phyloP scores from a whole-genome alignment of 805 yeast species.

The Cephaloascus fragrans region DNA sequence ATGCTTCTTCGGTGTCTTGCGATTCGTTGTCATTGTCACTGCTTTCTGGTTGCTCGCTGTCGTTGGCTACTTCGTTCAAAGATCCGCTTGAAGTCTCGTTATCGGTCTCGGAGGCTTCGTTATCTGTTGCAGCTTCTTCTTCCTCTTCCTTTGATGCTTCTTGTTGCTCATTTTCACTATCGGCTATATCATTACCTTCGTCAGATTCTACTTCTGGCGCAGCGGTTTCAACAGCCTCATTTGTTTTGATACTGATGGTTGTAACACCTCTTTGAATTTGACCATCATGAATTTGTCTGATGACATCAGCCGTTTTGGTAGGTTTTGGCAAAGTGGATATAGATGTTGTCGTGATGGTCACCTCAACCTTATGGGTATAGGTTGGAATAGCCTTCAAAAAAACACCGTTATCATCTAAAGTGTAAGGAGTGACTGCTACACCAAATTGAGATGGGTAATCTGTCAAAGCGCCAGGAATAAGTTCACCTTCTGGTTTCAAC shows the following conservation, averaged over 20 bases:
- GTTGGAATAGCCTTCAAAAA: constrained; percentile 10
- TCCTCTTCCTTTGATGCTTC: constrained; percentile 1
- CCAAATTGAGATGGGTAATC: constrained; percentile 25
- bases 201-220: constrained; percentile 1
- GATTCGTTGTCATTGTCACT: too few relatives aligned
- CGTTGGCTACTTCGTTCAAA: too few relatives aligned
- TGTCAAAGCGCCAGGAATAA: constrained; percentile 10
- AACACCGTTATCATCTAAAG: constrained; percentile 10
- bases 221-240: not conserved
- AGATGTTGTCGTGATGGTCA: not conserved
- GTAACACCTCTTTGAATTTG: constrained; percentile 13
- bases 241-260: not conserved
- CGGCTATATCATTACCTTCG: not conserved
- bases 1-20: too few relatives aligned
- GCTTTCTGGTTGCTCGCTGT: too few relatives aligned
- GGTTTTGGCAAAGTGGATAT: constrained; percentile 10
- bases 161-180: constrained; percentile 2
- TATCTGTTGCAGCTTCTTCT: not conserved
- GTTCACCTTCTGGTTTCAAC: constrained; percentile 13
- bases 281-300: constrained; percentile 17
- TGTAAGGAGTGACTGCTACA: constrained; percentile 19
- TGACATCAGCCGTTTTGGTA: constrained; percentile 11
- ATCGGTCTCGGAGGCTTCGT: too few relatives aligned
- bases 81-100: too few relatives aligned
- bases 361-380: constrained; percentile 2